Evolutionary conservation across 768 basidiomycete genomes (phyloP).

Genomic region (Pisolithus sp.): DNA sequence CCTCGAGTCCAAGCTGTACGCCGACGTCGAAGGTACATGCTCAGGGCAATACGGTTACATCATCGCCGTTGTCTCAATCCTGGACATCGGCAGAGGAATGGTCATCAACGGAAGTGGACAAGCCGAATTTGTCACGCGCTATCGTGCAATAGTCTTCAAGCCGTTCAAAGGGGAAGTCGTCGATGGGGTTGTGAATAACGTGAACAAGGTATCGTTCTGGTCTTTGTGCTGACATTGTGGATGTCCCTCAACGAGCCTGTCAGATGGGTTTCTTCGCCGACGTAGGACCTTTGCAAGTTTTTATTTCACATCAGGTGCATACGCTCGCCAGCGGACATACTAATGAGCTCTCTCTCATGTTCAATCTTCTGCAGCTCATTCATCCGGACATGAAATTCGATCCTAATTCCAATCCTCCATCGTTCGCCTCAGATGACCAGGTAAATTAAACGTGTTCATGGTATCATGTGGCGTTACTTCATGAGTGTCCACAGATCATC

Average conservation of each 20-base stretch:
- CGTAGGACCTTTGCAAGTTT: slow-evolving; percentile 89
- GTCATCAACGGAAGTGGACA: slow-evolving; percentile 88
- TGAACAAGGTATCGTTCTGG: slow-evolving; percentile 70
- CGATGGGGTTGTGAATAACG: slow-evolving; percentile 91
- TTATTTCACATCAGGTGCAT: slow-evolving; percentile 88
- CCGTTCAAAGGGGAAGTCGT: slow-evolving; percentile 99
- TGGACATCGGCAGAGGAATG: slow-evolving; percentile 90
- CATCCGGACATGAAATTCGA: slow-evolving; percentile 94
- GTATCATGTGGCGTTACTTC: neutral
- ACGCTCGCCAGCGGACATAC: slow-evolving; percentile 15
- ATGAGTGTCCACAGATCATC: slow-evolving; percentile 53
- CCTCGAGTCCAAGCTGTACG: slow-evolving; percentile 87
- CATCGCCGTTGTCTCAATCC: slow-evolving; percentile 84
- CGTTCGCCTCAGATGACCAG: slow-evolving; percentile 87
- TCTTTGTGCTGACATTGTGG: neutral
- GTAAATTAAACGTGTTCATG: slow-evolving; percentile 30
- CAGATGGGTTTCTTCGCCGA: slow-evolving; percentile 99
- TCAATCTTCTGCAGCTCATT: slow-evolving; percentile 57
- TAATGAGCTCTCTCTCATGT: neutral
- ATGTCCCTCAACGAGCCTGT: neutral
- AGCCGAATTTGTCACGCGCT: slow-evolving; percentile 92
- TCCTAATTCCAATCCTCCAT: slow-evolving; percentile 94
- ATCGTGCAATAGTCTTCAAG: slow-evolving; percentile 97
- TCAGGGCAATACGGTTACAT: slow-evolving; percentile 93
- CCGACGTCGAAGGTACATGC: slow-evolving; percentile 96